Evolutionary conservation across 2,329 filamentous ascomycete genomes (phyloP), one percentile per base, ranked within the genome.

Genomic region (Aspergillus sp.): DNA sequence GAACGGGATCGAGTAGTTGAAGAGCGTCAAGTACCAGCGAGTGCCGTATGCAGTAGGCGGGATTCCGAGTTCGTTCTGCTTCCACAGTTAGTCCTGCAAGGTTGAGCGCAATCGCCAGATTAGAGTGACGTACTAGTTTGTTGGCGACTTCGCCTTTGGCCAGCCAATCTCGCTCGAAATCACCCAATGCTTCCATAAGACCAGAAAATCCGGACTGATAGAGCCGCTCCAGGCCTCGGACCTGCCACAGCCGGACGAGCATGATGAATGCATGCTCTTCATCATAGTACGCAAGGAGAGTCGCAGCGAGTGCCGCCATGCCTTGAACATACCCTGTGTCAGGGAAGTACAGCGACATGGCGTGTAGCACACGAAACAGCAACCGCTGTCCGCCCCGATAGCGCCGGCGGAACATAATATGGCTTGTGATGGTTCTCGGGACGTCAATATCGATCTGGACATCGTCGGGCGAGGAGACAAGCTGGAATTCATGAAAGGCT

Each of bases 391-490:
- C 94, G 55, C 94, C 94, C 20, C 91, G 85, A 73, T 99, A 99
- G 47, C 94, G 83, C 58, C 86, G 83, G 43, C 94, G 86, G 69
- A 99, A 99, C 93, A 99, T 97, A 71, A 99, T 93, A 73, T 99
- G 94, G 57, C 89, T 86, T 70, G 86, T 95, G 70, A 99, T 96
- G 4, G 94, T 97, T 49, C 94, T 83, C 1, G 94, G 94, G 16
- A 99, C 94, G 70, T 99, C 94, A 41, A 97, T 84, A 70, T 99
- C 94, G 63, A 99, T 99, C 74, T 99, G 94, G 19, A 93, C 86
- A 70, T 99, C 94, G 67, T 99, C 94, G 0, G 91, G 86, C 2
- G 89, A 96, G 50, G 84, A 84, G 54, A 85, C 76, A 14, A 85
- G 78, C 65, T 95, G 87, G 23, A 95, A 81, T 41, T 84, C 81